Evolutionary conservation across 352 stramenopile genomes (phyloP).

Genomic region (Albugo laibachii): DNA sequence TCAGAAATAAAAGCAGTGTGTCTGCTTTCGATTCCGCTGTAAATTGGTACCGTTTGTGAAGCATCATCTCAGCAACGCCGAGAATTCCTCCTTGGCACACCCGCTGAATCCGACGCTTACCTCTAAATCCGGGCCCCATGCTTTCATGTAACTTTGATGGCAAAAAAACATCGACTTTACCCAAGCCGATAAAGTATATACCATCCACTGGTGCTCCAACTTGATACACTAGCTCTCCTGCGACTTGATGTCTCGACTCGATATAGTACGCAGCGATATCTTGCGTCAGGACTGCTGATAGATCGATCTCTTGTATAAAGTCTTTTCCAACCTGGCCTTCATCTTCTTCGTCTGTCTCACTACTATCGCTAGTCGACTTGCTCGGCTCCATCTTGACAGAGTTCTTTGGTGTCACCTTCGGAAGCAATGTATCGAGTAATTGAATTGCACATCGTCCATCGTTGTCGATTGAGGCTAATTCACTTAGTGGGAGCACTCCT

Average conservation of each 20-base stretch:
- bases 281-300: constrained; percentile 19
- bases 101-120: constrained; percentile 57
- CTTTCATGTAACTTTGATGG: constrained; percentile 58
- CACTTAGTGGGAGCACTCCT: constrained; percentile 43
- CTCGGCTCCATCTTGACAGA: not conserved
- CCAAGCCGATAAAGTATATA: constrained; percentile 68
- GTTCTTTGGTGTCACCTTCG: not conserved
- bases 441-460: constrained; percentile 21
- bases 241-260: constrained; percentile 25
- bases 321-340: constrained; percentile 5
- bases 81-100: constrained; percentile 66
- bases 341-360: constrained; percentile 5
- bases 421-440: constrained; percentile 48
- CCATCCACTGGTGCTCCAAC: constrained; percentile 36
- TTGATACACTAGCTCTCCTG: constrained; percentile 46
- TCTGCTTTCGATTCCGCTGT: constrained; percentile 39
- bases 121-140: constrained; percentile 55
- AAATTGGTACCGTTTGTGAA: constrained; percentile 69
- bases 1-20: constrained; percentile 69
- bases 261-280: constrained; percentile 59
- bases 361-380: not conserved
- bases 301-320: constrained; percentile 3
- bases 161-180: constrained; percentile 72
- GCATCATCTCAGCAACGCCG: constrained; percentile 53
- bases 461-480: constrained; percentile 15